Percentiles rank a stretch among this genome's conserved stretches.
Conservation (phyloP, 257 asterid genomes). For the Solanum pennellii region DNA sequence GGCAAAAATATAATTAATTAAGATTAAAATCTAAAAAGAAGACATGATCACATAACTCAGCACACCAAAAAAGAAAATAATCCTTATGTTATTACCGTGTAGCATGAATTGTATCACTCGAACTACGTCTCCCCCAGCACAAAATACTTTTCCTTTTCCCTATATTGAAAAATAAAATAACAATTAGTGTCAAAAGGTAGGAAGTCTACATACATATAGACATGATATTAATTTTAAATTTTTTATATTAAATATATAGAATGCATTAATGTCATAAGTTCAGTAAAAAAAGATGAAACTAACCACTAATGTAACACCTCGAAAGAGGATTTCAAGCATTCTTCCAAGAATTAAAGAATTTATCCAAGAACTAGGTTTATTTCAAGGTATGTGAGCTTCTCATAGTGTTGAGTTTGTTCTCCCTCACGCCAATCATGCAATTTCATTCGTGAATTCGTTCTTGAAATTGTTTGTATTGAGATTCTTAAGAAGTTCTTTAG, state of each 20-base stretch:
- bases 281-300: too few relatives aligned
- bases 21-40: not conserved
- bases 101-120: not conserved
- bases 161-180: not conserved
- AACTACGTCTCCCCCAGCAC: slow-evolving; percentile 8
- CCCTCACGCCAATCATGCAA: too few relatives aligned
- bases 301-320: too few relatives aligned
- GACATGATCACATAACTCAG: not conserved
- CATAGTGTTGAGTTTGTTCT: too few relatives aligned
- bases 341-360: too few relatives aligned
- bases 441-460: too few relatives aligned
- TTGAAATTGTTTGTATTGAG: too few relatives aligned
- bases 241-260: not conserved
- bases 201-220: not conserved
- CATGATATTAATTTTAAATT: not conserved
- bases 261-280: not conserved
- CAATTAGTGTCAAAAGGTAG: not conserved
- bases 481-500: too few relatives aligned
- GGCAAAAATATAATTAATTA: not conserved
- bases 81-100: not conserved
- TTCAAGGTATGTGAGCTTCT: too few relatives aligned
- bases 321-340: not conserved
- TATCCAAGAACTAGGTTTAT: too few relatives aligned
- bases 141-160: slow-evolving; percentile 13
- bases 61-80: too few relatives aligned